Percentiles rank a stretch among this genome's conserved stretches.
Conservation (phyloP, 768 basidiomycete genomes). For the Lactifluus piperatus region DNA sequence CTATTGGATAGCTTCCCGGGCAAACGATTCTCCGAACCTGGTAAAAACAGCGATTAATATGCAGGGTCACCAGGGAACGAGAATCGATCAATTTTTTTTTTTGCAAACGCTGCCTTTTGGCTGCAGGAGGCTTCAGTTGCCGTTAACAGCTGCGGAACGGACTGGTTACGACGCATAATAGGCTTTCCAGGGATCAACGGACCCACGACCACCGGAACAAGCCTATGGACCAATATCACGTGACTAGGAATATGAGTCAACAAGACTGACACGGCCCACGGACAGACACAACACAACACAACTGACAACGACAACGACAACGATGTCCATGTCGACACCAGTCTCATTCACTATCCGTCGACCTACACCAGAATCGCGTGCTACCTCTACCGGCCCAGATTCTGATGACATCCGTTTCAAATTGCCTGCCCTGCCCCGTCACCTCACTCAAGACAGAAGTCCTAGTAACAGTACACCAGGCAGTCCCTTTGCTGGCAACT, state of each 20-base stretch:
- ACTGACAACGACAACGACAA: too few relatives aligned
- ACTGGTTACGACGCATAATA: too few relatives aligned
- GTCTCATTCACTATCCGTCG: conserved; percentile 83
- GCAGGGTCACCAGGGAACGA: not conserved
- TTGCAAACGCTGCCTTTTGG: too few relatives aligned
- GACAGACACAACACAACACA: too few relatives aligned
- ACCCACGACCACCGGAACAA: too few relatives aligned
- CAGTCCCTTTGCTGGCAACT: conserved; percentile 51
- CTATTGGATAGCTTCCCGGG: too few relatives aligned
- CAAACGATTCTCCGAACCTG: too few relatives aligned
- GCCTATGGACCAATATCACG: too few relatives aligned
- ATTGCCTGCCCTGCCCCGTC: conserved; percentile 52
- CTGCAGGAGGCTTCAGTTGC: too few relatives aligned
- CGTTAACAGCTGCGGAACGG: too few relatives aligned
- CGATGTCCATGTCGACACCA: conserved; percentile 21
- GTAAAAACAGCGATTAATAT: too few relatives aligned
- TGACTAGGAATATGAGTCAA: not conserved
- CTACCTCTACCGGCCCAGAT: conserved; percentile 53
- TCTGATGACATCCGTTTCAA: conserved; percentile 49
- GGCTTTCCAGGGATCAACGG: too few relatives aligned
- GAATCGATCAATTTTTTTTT: not conserved
- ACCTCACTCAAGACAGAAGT: conserved; percentile 33
- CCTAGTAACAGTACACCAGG: conserved; percentile 34
- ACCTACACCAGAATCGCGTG: conserved; percentile 61
- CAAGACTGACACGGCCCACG: not conserved